phyloP scores from a whole-genome alignment of 352 stramenopile genomes.

The Phytophthora sansomeana region DNA sequence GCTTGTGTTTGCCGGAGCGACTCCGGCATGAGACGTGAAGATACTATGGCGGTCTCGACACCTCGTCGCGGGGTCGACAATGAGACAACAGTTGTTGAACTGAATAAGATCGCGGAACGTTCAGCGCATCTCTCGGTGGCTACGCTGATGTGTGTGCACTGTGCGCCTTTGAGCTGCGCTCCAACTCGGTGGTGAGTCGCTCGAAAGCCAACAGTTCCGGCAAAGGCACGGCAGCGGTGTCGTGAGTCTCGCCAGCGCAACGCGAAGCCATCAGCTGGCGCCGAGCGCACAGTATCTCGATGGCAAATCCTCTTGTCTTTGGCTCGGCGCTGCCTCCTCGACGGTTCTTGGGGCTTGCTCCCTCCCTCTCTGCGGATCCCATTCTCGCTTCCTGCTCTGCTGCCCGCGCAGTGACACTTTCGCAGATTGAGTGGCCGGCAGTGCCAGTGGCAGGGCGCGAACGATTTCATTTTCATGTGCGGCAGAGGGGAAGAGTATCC shows the following conservation, averaged over 20 bases:
- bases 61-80: constrained; percentile 14
- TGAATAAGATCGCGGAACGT: constrained; percentile 27
- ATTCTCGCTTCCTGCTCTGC: neutral
- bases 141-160: too few species aligned
- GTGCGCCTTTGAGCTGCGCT: too few species aligned
- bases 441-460: constrained; percentile 1
- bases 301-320: constrained; percentile 8
- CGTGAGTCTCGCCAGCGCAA: neutral
- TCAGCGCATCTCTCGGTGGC: neutral
- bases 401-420: neutral
- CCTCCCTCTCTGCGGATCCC: constrained; percentile 1
- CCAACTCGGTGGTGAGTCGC: neutral
- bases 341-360: neutral
- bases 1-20: too few species aligned
- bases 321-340: neutral
- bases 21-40: constrained; percentile 17
- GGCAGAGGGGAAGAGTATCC: constrained; percentile 1
- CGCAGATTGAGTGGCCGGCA: constrained; percentile 11
- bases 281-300: neutral
- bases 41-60: neutral
- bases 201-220: neutral
- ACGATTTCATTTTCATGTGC: neutral
- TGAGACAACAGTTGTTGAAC: constrained; percentile 2
- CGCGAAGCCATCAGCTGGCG: constrained; percentile 20
- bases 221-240: neutral